Conservation (phyloP, 768 basidiomycete genomes). For the Calocybe indica region DNA sequence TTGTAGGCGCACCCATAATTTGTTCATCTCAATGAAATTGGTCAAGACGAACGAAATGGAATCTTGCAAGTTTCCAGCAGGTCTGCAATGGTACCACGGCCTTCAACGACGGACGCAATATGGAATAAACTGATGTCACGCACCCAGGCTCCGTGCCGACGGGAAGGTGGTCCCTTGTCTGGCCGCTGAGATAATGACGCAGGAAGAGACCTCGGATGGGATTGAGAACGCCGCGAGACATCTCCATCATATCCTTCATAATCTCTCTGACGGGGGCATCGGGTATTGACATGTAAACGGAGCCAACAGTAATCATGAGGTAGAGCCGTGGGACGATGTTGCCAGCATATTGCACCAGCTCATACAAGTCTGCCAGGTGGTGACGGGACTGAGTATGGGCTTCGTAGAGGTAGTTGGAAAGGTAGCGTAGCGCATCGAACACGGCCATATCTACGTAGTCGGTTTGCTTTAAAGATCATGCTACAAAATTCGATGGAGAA, state of each 20-base stretch:
- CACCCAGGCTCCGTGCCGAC: conserved; percentile 82
- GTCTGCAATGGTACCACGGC: conserved; percentile 37
- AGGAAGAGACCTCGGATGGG: conserved; percentile 96
- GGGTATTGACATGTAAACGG: conserved; percentile 97
- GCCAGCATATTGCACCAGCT: conserved; percentile 98
- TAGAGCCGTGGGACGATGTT: conserved; percentile 92
- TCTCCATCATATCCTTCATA: conserved; percentile 99
- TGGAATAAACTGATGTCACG: conserved; percentile 14
- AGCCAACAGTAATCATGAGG: conserved; percentile 99
- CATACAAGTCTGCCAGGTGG: conserved; percentile 97
- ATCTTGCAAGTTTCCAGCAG: conserved; percentile 86
- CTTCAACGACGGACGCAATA: not conserved
- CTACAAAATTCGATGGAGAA: not conserved
- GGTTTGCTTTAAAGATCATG: not conserved
- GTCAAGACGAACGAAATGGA: conserved; percentile 94
- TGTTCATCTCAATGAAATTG: conserved; percentile 99
- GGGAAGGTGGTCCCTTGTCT: conserved; percentile 94
- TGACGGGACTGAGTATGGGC: conserved; percentile 89
- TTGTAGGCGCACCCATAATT: conserved; percentile 97
- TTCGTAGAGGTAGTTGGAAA: conserved; percentile 95
- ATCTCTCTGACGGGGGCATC: conserved; percentile 98
- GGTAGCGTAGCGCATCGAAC: conserved; percentile 91
- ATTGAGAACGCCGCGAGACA: conserved; percentile 95
- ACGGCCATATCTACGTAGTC: conserved; percentile 86
- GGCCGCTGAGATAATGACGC: conserved; percentile 93